Evolutionary conservation across 495 filamentous ascomycete genomes (phyloP).

Genomic region (Collariella sp.): DNA sequence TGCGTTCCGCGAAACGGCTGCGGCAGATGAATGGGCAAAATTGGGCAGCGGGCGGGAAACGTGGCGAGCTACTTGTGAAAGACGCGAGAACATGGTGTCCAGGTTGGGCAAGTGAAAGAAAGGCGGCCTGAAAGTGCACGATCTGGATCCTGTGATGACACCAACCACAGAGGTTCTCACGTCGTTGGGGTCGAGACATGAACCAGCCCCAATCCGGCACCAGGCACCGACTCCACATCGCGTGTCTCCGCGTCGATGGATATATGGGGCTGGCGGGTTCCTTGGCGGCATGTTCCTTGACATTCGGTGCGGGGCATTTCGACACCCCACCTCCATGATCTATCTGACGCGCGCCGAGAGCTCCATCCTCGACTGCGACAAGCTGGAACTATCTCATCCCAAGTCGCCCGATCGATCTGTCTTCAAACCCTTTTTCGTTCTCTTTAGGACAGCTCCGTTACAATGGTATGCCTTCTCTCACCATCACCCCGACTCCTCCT

Average conservation of each 20-base stretch:
- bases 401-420: too few species aligned
- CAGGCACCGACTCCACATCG: not conserved
- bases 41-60: constrained; percentile 54
- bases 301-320: constrained; percentile 1
- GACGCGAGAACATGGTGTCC: constrained; percentile 58
- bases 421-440: not conserved
- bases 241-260: too few species aligned
- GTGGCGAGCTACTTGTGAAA: constrained; percentile 67
- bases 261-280: not conserved
- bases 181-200: too few species aligned
- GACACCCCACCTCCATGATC: constrained; percentile 4
- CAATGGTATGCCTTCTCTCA: constrained; percentile 2
- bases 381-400: not conserved
- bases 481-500: not conserved
- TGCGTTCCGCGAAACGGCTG: constrained; percentile 17
- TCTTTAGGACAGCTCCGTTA: not conserved
- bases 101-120: not conserved
- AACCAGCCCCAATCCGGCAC: not conserved
- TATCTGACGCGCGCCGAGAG: not conserved
- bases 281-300: too few species aligned
- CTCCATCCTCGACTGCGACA: not conserved
- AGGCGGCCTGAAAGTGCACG: too few species aligned
- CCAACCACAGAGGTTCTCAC: not conserved
- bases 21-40: constrained; percentile 43
- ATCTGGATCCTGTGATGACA: too few species aligned